Evolutionary conservation across 106 monocot species (phyloP).

Genomic region (Alisma plantagoaquatica): DNA sequence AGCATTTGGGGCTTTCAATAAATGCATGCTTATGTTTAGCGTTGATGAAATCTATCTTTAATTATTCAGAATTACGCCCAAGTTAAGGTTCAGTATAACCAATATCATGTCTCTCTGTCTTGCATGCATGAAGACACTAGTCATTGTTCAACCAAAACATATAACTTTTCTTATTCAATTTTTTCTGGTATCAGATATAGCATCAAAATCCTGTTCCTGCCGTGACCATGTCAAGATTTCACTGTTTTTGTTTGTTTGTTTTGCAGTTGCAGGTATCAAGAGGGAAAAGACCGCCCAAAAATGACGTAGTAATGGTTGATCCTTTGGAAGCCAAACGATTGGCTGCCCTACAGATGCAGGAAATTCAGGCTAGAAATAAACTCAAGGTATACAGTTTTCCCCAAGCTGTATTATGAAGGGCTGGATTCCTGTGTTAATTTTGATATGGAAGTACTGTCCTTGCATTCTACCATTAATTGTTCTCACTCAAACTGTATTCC

Average conservation of each 20-base stretch:
- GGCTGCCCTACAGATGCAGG: slow-evolving; percentile 81
- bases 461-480: no score
- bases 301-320: slow-evolving; percentile 78
- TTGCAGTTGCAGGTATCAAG: slow-evolving; percentile 35
- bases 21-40: no score
- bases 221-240: not conserved
- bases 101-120: not conserved
- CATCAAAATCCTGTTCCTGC: no score
- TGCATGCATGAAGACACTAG: not conserved
- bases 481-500: no score
- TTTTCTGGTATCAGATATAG: not conserved
- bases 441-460: no score
- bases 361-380: slow-evolving; percentile 73
- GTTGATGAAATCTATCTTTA: no score
- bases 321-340: slow-evolving; percentile 87
- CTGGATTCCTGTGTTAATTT: no score
- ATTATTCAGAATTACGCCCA: no score
- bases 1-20: no score
- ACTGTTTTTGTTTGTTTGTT: not conserved
- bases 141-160: no score
- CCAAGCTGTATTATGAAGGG: no score
- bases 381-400: no score
- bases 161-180: not conserved
- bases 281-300: slow-evolving; percentile 30
- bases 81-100: not conserved